Conservation (phyloP, 306 rosid genomes). For the Quercus cerris region DNA sequence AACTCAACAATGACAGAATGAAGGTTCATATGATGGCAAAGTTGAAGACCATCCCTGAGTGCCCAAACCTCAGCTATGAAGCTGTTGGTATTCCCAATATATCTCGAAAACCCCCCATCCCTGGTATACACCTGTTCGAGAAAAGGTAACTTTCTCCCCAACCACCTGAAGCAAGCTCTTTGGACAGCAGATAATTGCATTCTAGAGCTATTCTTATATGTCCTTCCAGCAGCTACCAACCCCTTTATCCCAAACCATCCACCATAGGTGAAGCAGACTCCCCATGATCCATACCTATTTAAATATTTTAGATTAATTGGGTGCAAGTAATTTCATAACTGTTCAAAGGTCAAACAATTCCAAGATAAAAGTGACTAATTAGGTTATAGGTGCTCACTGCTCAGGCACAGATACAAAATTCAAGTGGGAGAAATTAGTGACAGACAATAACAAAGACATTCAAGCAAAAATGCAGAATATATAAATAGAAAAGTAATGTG, state of each 20-base stretch:
- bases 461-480: background rate
- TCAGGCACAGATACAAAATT: background rate
- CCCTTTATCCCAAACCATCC: constrained; percentile 82
- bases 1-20: too few species aligned
- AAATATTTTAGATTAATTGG: background rate
- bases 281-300: constrained; percentile 80
- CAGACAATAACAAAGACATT: background rate
- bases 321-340: constrained; percentile 19
- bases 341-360: constrained; percentile 24
- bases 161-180: constrained; percentile 78
- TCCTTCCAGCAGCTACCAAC: constrained; percentile 78
- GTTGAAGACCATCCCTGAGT: too few species aligned
- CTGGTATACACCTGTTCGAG: constrained; percentile 62
- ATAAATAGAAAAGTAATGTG: background rate
- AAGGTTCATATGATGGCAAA: too few species aligned
- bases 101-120: too few species aligned
- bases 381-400: background rate
- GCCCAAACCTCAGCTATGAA: too few species aligned
- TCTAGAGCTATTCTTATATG: constrained; percentile 46
- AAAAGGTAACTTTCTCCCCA: constrained; percentile 81
- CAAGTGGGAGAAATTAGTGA: background rate
- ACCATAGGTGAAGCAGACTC: constrained; percentile 81
- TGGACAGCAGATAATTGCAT: constrained; percentile 71
- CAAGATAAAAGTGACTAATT: background rate
- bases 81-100: too few species aligned